Evolutionary conservation across 2,329 filamentous ascomycete species (phyloP).

Genomic region (Neurospora sp.): DNA sequence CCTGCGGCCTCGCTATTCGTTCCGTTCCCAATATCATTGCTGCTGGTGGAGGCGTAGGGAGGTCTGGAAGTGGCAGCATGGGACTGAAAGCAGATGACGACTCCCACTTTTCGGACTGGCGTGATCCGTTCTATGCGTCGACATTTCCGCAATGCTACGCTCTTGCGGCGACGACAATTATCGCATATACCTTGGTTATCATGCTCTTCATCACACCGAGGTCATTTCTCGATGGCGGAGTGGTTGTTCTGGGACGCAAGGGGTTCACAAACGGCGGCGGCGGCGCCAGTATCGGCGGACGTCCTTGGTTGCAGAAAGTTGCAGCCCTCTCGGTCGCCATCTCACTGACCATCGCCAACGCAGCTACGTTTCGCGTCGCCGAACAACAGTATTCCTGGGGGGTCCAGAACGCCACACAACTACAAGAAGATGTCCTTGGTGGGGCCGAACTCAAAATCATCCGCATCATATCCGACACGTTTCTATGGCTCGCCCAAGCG

Average conservation of each 20-base stretch:
- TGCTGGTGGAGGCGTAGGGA: conserved; percentile 25
- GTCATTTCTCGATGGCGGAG: conserved; percentile 80
- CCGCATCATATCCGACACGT: conserved; percentile 88
- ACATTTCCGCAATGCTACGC: conserved; percentile 90
- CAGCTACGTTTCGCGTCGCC: conserved; percentile 80
- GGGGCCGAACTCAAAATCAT: conserved; percentile 83
- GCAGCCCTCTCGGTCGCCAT: conserved; percentile 66
- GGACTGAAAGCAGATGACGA: conserved; percentile 18
- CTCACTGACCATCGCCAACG: conserved; percentile 86
- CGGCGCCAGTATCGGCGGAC: conserved; percentile 76
- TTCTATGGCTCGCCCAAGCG: conserved; percentile 94
- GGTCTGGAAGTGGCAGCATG: conserved; percentile 19
- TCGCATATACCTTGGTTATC: conserved; percentile 85
- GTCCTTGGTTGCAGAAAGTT: conserved; percentile 87
- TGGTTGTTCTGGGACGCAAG: conserved; percentile 68
- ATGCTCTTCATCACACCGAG: conserved; percentile 93
- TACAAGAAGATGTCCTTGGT: conserved; percentile 73
- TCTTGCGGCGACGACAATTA: conserved; percentile 80
- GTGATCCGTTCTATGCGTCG: conserved; percentile 87
- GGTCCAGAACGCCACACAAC: conserved; percentile 64
- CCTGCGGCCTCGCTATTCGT: conserved; percentile 34
- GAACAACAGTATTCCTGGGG: conserved; percentile 71
- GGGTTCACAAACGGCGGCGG: conserved; percentile 79
- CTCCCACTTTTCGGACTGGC: conserved; percentile 51
- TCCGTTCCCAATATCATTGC: conserved; percentile 31